phyloP scores from a whole-genome alignment of 2,329 filamentous ascomycete genomes.

The Cladosporium austrohemisphaericum region DNA sequence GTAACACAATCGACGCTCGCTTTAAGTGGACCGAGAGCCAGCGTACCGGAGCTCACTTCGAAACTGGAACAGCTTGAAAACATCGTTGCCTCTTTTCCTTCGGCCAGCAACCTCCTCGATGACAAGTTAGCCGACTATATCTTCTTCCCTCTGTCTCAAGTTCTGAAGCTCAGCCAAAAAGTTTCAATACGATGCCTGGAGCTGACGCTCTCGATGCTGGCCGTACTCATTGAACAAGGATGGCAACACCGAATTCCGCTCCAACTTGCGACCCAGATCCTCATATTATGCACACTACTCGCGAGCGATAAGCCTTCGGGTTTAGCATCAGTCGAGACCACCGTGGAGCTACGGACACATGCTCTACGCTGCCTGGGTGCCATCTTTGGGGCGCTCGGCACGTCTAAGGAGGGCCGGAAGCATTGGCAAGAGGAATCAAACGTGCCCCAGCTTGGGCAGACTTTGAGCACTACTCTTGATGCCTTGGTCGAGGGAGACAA shows the following conservation, averaged over 20 bases:
- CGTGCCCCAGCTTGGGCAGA: conserved; percentile 76
- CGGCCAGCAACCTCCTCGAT: conserved; percentile 54
- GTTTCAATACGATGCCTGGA: conserved; percentile 72
- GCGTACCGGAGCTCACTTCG: conserved; percentile 45
- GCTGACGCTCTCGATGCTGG: conserved; percentile 69
- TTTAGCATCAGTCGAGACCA: conserved; percentile 48
- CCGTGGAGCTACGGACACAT: conserved; percentile 71
- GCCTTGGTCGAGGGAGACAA: conserved; percentile 63
- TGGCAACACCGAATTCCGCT: conserved; percentile 71
- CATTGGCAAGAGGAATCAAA: conserved; percentile 54
- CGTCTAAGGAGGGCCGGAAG: conserved; percentile 44
- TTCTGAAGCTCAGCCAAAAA: conserved; percentile 71
- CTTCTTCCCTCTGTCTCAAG: conserved; percentile 87
- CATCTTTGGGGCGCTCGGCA: conserved; percentile 59
- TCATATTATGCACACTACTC: conserved; percentile 79
- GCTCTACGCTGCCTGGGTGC: conserved; percentile 66
- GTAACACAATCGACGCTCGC: conserved; percentile 53
- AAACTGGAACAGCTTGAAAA: conserved; percentile 46
- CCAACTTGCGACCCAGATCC: conserved; percentile 74
- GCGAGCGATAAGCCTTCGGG: conserved; percentile 67
- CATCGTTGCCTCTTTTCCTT: conserved; percentile 34
- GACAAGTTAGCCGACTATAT: conserved; percentile 86
- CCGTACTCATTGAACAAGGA: conserved; percentile 68
- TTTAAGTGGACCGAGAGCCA: conserved; percentile 45
- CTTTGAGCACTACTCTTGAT: conserved; percentile 75